phyloP scores from a whole-genome alignment of 345 rosid genomes.

The Raphanus raphanistrum region DNA sequence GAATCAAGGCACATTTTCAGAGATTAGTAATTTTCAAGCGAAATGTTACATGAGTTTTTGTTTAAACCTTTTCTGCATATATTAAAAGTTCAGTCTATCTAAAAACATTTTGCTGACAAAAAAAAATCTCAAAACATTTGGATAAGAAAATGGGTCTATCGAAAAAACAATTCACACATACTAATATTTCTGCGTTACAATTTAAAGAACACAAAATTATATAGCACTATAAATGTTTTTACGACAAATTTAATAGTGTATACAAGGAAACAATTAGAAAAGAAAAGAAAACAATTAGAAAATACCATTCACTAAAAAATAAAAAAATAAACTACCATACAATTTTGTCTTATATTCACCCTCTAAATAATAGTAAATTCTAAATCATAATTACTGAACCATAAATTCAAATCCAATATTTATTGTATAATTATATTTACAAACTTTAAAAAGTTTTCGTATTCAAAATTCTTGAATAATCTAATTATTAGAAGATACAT shows the following conservation, averaged over 20 bases:
- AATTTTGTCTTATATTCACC: background rate
- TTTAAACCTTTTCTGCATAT: background rate
- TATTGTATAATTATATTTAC: background rate
- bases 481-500: too few species aligned
- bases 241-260: background rate
- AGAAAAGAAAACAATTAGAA: background rate
- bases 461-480: too few species aligned
- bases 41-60: background rate
- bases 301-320: background rate
- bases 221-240: background rate
- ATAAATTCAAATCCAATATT: too few species aligned
- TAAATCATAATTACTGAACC: background rate
- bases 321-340: background rate
- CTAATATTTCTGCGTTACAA: background rate
- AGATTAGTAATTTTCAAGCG: background rate
- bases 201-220: background rate
- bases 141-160: background rate
- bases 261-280: background rate
- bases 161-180: background rate
- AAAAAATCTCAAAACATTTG: background rate
- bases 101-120: background rate
- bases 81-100: background rate
- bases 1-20: background rate
- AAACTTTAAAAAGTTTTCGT: too few species aligned
- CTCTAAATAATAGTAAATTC: background rate